Evolutionary conservation across 352 stramenopile genomes (phyloP), one percentile per base, ranked within the genome.

Genomic region (Thalassiosira livingstoniorum): DNA sequence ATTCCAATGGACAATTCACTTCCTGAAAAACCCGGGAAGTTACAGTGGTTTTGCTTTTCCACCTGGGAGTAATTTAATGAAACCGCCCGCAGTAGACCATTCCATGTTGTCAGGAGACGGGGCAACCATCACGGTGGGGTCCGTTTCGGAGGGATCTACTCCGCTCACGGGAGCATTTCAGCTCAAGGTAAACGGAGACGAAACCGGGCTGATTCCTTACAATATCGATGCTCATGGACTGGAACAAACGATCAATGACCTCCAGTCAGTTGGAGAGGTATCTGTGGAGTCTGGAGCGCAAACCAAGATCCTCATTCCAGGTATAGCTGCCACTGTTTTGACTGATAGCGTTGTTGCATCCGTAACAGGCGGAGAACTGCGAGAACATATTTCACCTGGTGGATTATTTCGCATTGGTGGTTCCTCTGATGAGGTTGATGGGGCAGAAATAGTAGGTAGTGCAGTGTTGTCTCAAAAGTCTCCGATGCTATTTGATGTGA

Each of bases 41-140:
- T 88, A 88, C 62, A 82, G 88, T 57, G 93, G 93, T 18, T 80
- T 90, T 65, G 94, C 92, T 11, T 96, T 96, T 83, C 93, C 93
- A 45, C 90, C 93, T 53, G 93, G 93, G 57, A 92, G 91, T 72
- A 93, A 93, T 58, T 87, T 93, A 62, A 80, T 96, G 10, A 75
- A 93, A 71, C 66, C 91, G 11, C 87, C 88, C 67, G 37, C 81
- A 23, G 81, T 87, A 53, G 81, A 92, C 66, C 45, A 85, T 51
- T 61, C 63, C 7, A 23, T 53, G 13, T 74, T 95, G 25, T 47
- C 23, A 58, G 91, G 91, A 11, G 62, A 80, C 25, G 68, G 78
- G 58, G 82, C 85, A 43, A 55, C 57, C 25, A 75, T 92, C 51
- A 57, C 69, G 0, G 83, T 78, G 61, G 64, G 42, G 5, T 57